Evolutionary conservation across 164 flowering plant genomes (phyloP), one percentile per base, ranked within the genome.

Genomic region (Chimonanthus praecox): DNA sequence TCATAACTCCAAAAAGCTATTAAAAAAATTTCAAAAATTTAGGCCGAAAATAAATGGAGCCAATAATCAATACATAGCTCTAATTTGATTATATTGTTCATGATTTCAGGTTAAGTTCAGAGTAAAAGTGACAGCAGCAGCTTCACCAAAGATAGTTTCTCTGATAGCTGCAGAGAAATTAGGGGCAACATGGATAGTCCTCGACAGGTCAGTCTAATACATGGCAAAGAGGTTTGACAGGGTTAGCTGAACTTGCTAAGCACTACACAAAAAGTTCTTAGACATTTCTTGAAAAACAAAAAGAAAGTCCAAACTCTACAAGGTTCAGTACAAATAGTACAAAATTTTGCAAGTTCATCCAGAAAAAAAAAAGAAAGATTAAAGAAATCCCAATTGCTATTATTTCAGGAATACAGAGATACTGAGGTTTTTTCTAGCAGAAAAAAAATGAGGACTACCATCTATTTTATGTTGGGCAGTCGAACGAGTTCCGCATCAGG

Each of bases 111-210:
- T 87, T 47, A 77, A 72, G 61, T 80, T 90, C 74, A 69, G 47
- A 3, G 54, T 85, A 47, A 80, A 79, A 63, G 81, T 90, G 47
- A 71, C 49, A 13, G 74, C 78, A 1, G 87, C 88, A 46, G 3
- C 88, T 16, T 81, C 88, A 44, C 83, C 83, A 15, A 87, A 84
- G 78, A 58, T n/a, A 49, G 81, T 80, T 66, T 88, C 89, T 61
- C 43, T 85, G 21, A 67, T 75, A 61, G 86, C 83, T 61, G 86
- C 83, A 2, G 80, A 50, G 75, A 72, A 33, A 65, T 70, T 79
- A 6, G 61, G 61, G 58, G 87, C 92, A 64, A 87, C 92, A 51
- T 88, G 89, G 87, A 73, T 88, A 58, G 79, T 90, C 68, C 90
- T 90, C 66, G 94, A 88, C 82, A 88, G 90, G 94, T 87, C 2